Evolutionary conservation across 2,329 filamentous ascomycete species (phyloP).

Genomic region (Diaporthe sp.): DNA sequence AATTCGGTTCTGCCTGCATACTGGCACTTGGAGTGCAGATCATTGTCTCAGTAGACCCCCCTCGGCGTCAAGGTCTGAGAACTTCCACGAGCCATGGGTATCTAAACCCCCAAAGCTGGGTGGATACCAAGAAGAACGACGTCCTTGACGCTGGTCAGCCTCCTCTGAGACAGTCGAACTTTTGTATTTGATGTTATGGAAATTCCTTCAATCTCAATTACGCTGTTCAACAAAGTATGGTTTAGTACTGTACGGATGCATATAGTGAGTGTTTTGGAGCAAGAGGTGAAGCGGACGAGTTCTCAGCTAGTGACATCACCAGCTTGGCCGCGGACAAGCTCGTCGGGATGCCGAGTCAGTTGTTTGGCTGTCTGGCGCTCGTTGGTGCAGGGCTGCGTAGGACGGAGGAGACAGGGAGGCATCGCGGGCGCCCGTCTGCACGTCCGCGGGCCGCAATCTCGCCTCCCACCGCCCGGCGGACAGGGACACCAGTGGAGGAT

Average conservation of each 20-base stretch:
- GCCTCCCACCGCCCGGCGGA: slow-evolving; percentile 10
- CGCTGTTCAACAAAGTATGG: background rate
- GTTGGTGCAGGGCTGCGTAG: background rate
- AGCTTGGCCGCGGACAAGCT: slow-evolving; percentile 6
- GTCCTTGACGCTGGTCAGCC: background rate
- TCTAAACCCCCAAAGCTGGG: background rate
- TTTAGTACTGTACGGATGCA: background rate
- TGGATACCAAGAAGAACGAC: background rate
- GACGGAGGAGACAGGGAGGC: slow-evolving; percentile 4
- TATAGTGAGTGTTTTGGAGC: too few relatives aligned
- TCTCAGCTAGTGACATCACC: slow-evolving; percentile 17
- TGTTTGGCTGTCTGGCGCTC: background rate
- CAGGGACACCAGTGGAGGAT: background rate
- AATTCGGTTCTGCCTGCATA: background rate
- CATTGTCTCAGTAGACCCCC: background rate
- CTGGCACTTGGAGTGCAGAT: background rate
- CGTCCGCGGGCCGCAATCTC: slow-evolving; percentile 24
- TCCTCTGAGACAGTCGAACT: background rate
- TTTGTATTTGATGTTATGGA: background rate
- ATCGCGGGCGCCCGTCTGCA: slow-evolving; percentile 19
- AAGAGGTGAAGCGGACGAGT: background rate
- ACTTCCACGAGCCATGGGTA: background rate
- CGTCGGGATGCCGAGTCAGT: slow-evolving; percentile 9
- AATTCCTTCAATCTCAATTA: background rate
- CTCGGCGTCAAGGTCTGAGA: background rate